Evolutionary conservation across 2,329 filamentous ascomycete species (phyloP), one percentile per base, ranked within the genome.

Genomic region (Xylaria hypoxylon): DNA sequence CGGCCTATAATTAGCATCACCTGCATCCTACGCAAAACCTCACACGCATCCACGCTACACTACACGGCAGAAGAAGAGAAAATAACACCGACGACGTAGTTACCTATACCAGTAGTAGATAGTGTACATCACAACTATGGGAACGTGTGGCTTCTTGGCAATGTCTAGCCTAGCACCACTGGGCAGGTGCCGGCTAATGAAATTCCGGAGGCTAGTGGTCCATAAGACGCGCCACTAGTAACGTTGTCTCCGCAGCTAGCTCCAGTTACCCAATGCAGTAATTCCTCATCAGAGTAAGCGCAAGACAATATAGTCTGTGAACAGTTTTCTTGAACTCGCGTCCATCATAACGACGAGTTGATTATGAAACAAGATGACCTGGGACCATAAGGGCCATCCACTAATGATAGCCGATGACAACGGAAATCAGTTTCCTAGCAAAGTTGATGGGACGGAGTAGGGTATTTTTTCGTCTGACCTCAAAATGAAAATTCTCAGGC

Each of bases 241-340:
- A 31, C 33, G 35, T 35, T 53, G 40, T 57, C 62, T 58, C 62
- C 62, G 57, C 65, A 61, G 28, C 13, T 19, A 59, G 52, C 62
- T 65, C 62, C 62, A 65, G 52, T 64, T 68, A 48, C 65, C 65
- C 15, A 52, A 65, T 68, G 53, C 47, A 62, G 65, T 62, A 68
- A 68, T 65, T 65, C 62, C 62, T 62, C 48, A 62, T 65, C 52
- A 7, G 57, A 65, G 15, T 31, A 67, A 64, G 56, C 56, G 50
- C 35, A 28, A 55, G 35, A 58, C 33, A 31, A 38, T n/a, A 19
- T n/a, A 6, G 24, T 19, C 3, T 55, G 6, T 53, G 35, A 42
- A 55, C 6, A 7, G 15, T 35, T 62, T 47, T 33, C 47, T 33
- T 48, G 42, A 47, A 38, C 24, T 59, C 19, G 10, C 7, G 50